Base-by-base conservation (phyloP, 768 basidiomycete genomes). In the Boletus insuetus region DNA sequence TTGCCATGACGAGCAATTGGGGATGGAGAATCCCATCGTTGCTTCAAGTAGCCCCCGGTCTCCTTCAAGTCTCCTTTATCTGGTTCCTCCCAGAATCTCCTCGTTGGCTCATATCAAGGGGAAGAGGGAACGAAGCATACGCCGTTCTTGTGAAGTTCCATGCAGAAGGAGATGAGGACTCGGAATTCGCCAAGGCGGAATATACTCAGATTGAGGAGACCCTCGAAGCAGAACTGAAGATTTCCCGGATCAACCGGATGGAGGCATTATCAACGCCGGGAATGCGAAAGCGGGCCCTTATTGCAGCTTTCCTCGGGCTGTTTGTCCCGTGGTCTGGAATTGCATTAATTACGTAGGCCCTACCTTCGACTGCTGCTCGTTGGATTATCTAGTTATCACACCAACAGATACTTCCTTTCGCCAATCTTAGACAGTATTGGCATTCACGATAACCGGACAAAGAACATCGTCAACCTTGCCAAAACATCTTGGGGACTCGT, bases 11-110 rank as follows among this genome's bases (percentile, higher is more conserved):
- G 0, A 79, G 60, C 45, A 77, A 82, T 60, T 85, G 83, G 84
- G 82, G 81, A 12, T 87, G 86, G 86, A 77, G 85, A n/a, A 84
- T 86, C 20, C 85, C 84, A 0, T 66, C 64, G 1, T 81, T 84
- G n/a, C 75, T 86, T 7, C 86, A 87, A 65, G 59, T 80, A 32
- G 64, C 76, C 1, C 85, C 85, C 2, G 79, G 78, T 55, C 34
- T 75, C 12, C 67, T 85, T 22, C 85, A 86, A 57, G 63, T 86
- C 43, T 55, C 58, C 26, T 82, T 87, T 66, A 74, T 86, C 49
- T 78, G 70, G 63, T 81, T 82, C 62, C 70, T 86, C 16, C 84
- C 84, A 3, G 85, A 87, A 62, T 84, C 82, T 12, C 85, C 85
- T 16, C 78, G 82, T 37, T 86, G 84, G 84, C 75, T 86, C 6